A percentile compares a stretch with the other conserved stretches of the same genome.
Conservation (phyloP, 139 green algal species). For the Edaphochlamys debaryana region DNA sequence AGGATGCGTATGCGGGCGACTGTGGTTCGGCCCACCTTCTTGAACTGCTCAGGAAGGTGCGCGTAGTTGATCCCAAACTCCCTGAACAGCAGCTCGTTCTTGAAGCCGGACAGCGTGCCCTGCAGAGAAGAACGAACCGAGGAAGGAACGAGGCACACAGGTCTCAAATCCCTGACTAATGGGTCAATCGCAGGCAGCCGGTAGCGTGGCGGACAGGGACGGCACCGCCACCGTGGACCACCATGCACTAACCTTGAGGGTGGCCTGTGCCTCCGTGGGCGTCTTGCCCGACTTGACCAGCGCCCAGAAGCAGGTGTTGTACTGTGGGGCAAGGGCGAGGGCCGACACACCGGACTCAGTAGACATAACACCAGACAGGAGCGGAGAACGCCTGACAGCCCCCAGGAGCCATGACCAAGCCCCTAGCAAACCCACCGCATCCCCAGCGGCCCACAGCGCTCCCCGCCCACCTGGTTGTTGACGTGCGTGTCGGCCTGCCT, state of each 20-base stretch:
- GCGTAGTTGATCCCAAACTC: conserved; percentile 94
- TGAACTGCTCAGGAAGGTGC: conserved; percentile 82
- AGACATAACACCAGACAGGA: too few species aligned
- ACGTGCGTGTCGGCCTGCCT: conserved; percentile 94
- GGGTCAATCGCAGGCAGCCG: too few species aligned
- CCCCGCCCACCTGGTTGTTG: conserved; percentile 90
- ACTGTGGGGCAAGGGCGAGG: conserved; percentile 65
- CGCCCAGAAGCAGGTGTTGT: conserved; percentile 97
- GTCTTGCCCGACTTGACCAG: conserved; percentile 81
- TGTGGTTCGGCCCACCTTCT: conserved; percentile 71
- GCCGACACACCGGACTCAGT: too few species aligned
- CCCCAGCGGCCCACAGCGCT: too few species aligned
- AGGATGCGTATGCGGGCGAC: too few species aligned
- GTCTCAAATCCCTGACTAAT: too few species aligned
- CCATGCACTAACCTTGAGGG: conserved; percentile 77
- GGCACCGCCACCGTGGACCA: too few species aligned
- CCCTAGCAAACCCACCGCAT: too few species aligned
- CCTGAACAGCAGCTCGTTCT: conserved; percentile 94
- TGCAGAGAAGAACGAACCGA: conserved; percentile 41
- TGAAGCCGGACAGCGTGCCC: conserved; percentile 82
- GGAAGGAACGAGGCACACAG: too few species aligned
- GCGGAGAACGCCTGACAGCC: too few species aligned
- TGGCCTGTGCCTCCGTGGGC: conserved; percentile 68
- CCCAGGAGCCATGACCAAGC: too few species aligned
- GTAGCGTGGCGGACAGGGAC: too few species aligned